phyloP scores from a whole-genome alignment of 1,284 basidiomycete genomes.

The Apiotrichum gracile region DNA sequence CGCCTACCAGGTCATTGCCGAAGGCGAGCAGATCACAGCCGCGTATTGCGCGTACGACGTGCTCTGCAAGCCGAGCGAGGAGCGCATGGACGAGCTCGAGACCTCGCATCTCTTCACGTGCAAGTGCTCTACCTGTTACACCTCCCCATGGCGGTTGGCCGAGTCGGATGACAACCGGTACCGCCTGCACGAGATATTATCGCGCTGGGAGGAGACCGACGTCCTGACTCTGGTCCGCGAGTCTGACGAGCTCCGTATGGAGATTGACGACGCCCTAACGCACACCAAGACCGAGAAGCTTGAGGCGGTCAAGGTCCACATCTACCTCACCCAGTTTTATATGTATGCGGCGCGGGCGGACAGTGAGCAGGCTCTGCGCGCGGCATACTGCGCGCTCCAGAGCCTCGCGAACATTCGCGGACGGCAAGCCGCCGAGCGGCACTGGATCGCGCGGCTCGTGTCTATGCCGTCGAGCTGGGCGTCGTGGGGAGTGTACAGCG shows the following conservation, averaged over 20 bases:
- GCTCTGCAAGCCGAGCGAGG: background rate
- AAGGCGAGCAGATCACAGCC: constrained; percentile 12
- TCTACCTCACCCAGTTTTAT: background rate
- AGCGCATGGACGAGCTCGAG: background rate
- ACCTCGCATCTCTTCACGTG: background rate
- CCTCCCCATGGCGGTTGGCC: no score
- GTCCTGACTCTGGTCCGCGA: background rate
- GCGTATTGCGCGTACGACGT: constrained; percentile 1
- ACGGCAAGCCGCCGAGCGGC: background rate
- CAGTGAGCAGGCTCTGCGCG: no score
- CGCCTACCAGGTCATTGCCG: constrained; percentile 7
- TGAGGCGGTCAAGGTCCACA: background rate
- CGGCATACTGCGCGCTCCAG: background rate
- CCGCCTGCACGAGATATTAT: no score
- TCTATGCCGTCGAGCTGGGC: background rate
- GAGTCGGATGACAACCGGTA: no score
- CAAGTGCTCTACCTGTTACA: background rate
- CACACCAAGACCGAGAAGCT: background rate
- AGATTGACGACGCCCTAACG: background rate
- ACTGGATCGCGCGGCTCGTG: background rate
- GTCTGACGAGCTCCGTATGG: no score
- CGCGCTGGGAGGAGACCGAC: constrained; percentile 32
- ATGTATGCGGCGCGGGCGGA: background rate
- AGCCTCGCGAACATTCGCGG: background rate
- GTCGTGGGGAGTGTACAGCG: background rate